Base-by-base conservation (phyloP, 192 early-diverging fungal species). In the Coemansia sp. region DNA sequence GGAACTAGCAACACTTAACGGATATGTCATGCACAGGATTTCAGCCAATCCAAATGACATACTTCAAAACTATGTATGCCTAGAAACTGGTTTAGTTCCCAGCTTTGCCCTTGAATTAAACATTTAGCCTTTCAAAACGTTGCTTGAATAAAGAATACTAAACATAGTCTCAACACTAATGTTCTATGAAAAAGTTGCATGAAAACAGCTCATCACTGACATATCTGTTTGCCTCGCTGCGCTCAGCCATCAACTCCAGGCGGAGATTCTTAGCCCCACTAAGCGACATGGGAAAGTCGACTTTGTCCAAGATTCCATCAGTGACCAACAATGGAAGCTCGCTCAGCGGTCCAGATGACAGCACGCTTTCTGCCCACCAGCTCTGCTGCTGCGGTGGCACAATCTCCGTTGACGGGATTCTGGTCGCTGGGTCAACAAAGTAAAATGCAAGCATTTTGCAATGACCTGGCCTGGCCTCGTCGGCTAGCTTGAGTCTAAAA, bases 171-270 rank as follows among this genome's bases (percentile, higher is more conserved):
- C 25, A 14, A 12, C 14, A 29, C 49, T 53, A 53, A 25, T 53
- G 25, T 2, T 53, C 49, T 27, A 53, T 53, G 27, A 20, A 53
- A 12, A 53, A 53, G 1, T 8, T 25, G 19, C 49, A 15, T 4
- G 49, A 27, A 19, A 29, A 53, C 15, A 53, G 27, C 1, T 22
- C 24, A 24, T 53, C 15, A 8, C 49, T 53, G 22, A 6, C 49
- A 10, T 53, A 53, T 53, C 11, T 53, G 15, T 53, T 53, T 29
- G 54, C 32, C 19, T 57, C n/a, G 7, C 37, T 77, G 60, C 79
- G 67, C 68, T 84, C 84, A 0, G 64, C 62, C 75, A 86, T 84
- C 31, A 87, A 62, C 65, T 72, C 59, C 38, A 73, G 45, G 6
- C 84, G 77, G 10, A 60, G n/a, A 37, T 43, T 14, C 68, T 84